These are phyloP conservation scores for Gleditsia sinensis DNA, from an alignment of 306 rosid genomes.

Conservation along the genomic window DNA sequence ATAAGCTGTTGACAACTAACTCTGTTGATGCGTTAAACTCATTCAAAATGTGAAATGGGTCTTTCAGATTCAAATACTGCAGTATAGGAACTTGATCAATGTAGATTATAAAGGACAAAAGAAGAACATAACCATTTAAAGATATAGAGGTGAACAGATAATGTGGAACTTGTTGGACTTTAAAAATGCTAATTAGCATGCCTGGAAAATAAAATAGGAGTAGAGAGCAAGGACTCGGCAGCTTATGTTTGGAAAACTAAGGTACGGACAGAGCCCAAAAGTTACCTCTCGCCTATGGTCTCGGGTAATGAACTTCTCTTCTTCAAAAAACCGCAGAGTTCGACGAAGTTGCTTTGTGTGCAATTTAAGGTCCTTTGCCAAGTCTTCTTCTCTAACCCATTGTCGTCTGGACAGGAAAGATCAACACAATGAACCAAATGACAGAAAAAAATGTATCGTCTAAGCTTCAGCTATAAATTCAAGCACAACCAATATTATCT, in stretches of 20 bases:
- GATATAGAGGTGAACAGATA: not conserved
- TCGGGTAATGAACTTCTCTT: constrained; percentile 87
- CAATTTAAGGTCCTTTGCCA: constrained; percentile 92
- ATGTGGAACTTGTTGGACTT: not conserved
- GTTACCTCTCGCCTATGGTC: constrained; percentile 92
- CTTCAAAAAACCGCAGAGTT: constrained; percentile 82
- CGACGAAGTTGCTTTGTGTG: constrained; percentile 93
- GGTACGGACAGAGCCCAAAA: not conserved
- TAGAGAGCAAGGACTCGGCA: too few species aligned
- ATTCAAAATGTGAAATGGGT: too few species aligned
- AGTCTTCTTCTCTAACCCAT: constrained; percentile 98
- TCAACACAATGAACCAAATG: constrained; percentile 11
- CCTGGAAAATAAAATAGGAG: too few species aligned
- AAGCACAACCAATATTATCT: not conserved
- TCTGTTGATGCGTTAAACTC: not conserved
- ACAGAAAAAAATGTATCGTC: not conserved
- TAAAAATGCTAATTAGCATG: not conserved
- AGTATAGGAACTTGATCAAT: not conserved
- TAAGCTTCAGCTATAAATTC: constrained; percentile 5
- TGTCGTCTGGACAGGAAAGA: constrained; percentile 58
- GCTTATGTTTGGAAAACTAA: too few species aligned
- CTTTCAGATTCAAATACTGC: not conserved
- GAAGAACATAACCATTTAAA: not conserved
- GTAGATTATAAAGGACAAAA: not conserved
- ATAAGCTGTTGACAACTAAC: not conserved